A percentile compares a stretch with the other conserved stretches of the same genome.
phyloP scores from a whole-genome alignment of 345 rosid genomes.

The Salix purpurea region DNA sequence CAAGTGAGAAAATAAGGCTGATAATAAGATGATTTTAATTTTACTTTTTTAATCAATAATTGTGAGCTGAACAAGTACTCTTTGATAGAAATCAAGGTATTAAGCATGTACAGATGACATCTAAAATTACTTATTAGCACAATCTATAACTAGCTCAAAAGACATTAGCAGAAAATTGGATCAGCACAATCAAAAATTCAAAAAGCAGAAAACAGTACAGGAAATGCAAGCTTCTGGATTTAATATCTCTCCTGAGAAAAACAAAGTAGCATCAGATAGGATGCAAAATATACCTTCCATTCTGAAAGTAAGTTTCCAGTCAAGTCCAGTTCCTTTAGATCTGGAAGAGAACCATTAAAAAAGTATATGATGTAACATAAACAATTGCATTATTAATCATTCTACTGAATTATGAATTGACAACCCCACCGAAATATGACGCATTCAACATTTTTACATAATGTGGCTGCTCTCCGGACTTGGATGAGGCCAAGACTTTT shows the following conservation, averaged over 20 bases:
- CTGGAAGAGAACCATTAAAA: slow-evolving; percentile 37
- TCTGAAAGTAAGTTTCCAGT: slow-evolving; percentile 85
- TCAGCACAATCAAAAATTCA: too few species aligned
- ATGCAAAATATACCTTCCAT: slow-evolving; percentile 60
- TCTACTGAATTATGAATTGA: neutral
- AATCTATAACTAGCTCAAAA: neutral
- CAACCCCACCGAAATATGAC: too few species aligned
- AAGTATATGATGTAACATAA: neutral
- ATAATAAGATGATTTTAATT: too few species aligned
- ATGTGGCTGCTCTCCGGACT: too few species aligned
- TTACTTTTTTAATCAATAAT: too few species aligned
- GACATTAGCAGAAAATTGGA: neutral
- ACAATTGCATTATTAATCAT: neutral
- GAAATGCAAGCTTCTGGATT: neutral
- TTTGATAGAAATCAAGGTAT: too few species aligned
- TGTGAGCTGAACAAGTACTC: too few species aligned
- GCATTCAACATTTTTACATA: too few species aligned
- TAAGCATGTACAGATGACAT: too few species aligned
- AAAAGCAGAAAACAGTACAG: neutral
- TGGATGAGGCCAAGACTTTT: too few species aligned
- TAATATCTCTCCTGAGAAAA: neutral
- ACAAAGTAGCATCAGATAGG: neutral
- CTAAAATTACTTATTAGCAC: neutral
- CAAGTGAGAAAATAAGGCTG: too few species aligned
- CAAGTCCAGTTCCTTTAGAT: slow-evolving; percentile 75